phyloP scores from a whole-genome alignment of 495 filamentous ascomycete genomes.

The Articulospora tetracladia region DNA sequence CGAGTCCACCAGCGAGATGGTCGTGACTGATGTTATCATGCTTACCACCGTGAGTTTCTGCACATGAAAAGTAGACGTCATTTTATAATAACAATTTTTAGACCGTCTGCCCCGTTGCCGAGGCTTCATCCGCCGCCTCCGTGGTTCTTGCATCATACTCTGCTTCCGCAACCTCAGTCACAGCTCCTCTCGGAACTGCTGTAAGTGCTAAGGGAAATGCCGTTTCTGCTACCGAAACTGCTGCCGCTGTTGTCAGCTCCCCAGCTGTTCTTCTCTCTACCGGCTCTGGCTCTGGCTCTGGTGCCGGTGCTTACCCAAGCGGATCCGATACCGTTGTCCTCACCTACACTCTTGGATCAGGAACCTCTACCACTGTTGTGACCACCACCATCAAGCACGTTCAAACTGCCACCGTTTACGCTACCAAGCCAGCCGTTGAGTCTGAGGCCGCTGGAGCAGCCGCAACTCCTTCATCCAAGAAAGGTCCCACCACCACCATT shows the following conservation, averaged over 20 bases:
- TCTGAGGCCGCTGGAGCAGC: constrained; percentile 4
- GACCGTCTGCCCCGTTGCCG: constrained; percentile 30
- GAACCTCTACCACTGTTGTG: constrained; percentile 49
- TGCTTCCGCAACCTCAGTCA: constrained; percentile 6
- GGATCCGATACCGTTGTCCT: constrained; percentile 14
- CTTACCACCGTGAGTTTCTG: constrained; percentile 23
- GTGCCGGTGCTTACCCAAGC: background rate
- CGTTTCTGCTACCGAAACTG: background rate
- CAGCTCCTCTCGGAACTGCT: constrained; percentile 13
- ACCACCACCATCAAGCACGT: constrained; percentile 55
- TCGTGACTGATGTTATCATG: constrained; percentile 28
- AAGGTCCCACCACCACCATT: constrained; percentile 19
- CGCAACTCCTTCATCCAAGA: background rate
- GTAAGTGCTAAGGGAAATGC: background rate
- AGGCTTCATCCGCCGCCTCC: constrained; percentile 16
- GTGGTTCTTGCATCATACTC: constrained; percentile 15
- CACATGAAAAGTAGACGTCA: background rate
- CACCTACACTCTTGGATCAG: constrained; percentile 39
- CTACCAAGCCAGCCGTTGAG: constrained; percentile 3
- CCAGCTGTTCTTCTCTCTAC: constrained; percentile 10
- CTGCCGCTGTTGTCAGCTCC: background rate
- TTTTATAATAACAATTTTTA: constrained; percentile 10
- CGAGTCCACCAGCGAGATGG: constrained; percentile 18
- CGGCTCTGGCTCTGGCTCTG: background rate
- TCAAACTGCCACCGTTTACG: constrained; percentile 25